Base-by-base conservation (phyloP, 106 monocot genomes). In the Allium fistulosum region DNA sequence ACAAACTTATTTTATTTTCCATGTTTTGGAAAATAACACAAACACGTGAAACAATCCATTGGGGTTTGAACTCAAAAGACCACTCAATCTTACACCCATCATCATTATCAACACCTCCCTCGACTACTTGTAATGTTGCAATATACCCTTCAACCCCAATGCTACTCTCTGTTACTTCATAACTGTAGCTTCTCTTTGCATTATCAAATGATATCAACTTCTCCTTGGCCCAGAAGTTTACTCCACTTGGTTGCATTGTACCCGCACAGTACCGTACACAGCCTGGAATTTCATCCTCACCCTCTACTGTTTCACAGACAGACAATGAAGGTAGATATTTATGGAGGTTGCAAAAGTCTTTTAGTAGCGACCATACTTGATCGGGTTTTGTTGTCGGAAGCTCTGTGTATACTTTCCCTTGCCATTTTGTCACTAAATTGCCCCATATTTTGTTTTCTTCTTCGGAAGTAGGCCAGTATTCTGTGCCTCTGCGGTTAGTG, bases 301-400 rank as follows among this genome's bases (percentile, higher is more conserved):
- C 22, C n/a, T 71, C 75, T 11, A 59, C 7, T 60, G 15, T 74
- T 50, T 15, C 52, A 48, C 76, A 72, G 15, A 60, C n/a, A 56
- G 59, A 62, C 37, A 76, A 0, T 4, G 27, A 15, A 10, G 77
- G 80, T 10, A 76, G 51, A 52, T 53, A 71, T 55, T 61, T 64
- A 67, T 80, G 75, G 27, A 71, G 59, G 59, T 7, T 72, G 80
- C 61, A 80, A 76, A 75, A 80, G 57, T 80, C 71, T 10, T 56
- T 51, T 26, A 72, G 67, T 7, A 80, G 65, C n/a, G 75, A 51
- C 80, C 76, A 80, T 6, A 55, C 55, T 14, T 72, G 67, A 26
- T 72, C 67, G 6, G 66, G 46, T 13, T 15, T 59, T 56, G 49
- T 46, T 49, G 51, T 16, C 15, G 12, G 9, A 47, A 74, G 22